phyloP scores from a whole-genome alignment of 1,284 basidiomycete species.

The Vanrija pseudolonga region DNA sequence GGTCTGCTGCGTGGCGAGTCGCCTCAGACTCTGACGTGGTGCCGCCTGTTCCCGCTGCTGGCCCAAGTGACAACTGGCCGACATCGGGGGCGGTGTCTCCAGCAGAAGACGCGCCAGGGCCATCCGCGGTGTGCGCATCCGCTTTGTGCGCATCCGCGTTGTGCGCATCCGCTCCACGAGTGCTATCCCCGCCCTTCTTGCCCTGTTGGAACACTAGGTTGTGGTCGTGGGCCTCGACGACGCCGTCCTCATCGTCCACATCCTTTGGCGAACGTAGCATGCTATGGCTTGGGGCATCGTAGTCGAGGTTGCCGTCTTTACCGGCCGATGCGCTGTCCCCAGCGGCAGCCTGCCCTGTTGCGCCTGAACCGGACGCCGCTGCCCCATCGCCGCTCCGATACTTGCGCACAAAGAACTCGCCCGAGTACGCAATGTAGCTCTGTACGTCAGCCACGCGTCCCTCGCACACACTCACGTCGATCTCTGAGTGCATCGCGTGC shows the following conservation, averaged over 20 bases:
- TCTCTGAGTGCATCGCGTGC: constrained; percentile 57
- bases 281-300: constrained; percentile 19
- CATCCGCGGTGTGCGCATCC: too few species aligned
- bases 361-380: too few species aligned
- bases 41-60: too few species aligned
- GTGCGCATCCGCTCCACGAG: too few species aligned
- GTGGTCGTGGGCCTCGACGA: constrained; percentile 5
- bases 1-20: background rate
- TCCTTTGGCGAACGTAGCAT: constrained; percentile 18
- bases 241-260: constrained; percentile 22
- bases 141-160: too few species aligned
- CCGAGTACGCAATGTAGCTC: constrained; percentile 43
- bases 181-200: background rate
- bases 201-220: constrained; percentile 11
- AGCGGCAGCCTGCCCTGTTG: too few species aligned
- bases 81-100: too few species aligned
- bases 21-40: background rate
- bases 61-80: too few species aligned
- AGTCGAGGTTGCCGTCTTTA: constrained; percentile 29
- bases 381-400: background rate
- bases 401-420: constrained; percentile 36
- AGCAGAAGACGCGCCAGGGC: too few species aligned
- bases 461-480: constrained; percentile 36
- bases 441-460: constrained; percentile 3
- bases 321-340: too few species aligned